These are phyloP conservation scores for Calamus simplicifolius DNA, from an alignment of 176 grass and related monocot genomes.

Conservation along the genomic window DNA sequence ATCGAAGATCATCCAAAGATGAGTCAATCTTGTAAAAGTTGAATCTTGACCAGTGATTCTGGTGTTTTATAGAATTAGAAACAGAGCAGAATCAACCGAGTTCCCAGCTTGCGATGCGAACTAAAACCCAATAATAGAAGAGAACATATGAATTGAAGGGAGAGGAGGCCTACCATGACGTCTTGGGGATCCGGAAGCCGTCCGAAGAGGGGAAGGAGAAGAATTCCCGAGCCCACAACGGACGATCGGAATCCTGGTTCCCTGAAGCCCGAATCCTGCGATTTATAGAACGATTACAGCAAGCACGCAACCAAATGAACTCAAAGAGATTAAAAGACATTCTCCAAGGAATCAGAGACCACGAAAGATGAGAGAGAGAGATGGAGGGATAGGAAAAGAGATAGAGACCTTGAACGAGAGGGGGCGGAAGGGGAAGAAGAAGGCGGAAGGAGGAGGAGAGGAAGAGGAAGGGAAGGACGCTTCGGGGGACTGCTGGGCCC, in stretches of 20 bases:
- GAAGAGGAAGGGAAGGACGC: constrained; percentile 39
- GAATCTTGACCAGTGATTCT: too few relatives aligned
- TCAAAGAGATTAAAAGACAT: neutral
- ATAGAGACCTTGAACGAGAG: constrained; percentile 6
- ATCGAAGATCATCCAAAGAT: too few relatives aligned
- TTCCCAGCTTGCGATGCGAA: too few relatives aligned
- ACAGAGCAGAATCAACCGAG: neutral
- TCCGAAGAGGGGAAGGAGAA: neutral
- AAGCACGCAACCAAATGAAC: neutral
- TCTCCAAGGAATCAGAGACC: neutral
- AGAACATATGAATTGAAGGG: neutral
- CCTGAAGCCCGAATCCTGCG: constrained; percentile 25
- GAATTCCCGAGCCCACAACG: constrained; percentile 6
- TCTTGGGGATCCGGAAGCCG: constrained; percentile 19
- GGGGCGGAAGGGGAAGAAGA: constrained; percentile 13
- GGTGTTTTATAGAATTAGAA: too few relatives aligned
- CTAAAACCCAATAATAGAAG: neutral
- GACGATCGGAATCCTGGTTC: constrained; percentile 8
- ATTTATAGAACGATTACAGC: neutral
- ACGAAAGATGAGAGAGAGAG: neutral
- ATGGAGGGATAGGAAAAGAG: neutral
- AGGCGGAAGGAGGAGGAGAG: constrained; percentile 9
- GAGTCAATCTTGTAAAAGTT: too few relatives aligned
- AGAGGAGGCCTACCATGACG: neutral
- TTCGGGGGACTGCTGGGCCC: constrained; percentile 13